phyloP scores from a whole-genome alignment of 192 early-diverging fungal genomes.

The Podila epicladia region DNA sequence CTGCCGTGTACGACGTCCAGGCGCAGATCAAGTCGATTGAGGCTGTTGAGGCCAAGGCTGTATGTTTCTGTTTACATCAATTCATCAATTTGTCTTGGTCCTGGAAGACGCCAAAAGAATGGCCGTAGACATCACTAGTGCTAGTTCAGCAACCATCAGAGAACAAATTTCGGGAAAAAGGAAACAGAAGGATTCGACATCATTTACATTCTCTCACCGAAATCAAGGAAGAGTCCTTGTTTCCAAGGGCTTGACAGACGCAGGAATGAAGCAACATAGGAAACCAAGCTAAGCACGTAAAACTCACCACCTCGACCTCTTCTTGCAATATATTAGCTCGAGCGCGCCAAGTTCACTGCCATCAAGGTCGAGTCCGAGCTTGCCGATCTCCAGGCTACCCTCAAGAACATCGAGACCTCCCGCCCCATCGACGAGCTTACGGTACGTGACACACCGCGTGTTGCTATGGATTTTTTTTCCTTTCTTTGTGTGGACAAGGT shows the following conservation, averaged over 20 bases:
- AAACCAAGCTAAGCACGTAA: too few relatives aligned
- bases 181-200: too few relatives aligned
- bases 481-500: not conserved
- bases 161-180: too few relatives aligned
- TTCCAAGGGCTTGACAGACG: too few relatives aligned
- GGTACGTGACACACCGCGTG: conserved; percentile 56
- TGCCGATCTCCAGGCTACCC: conserved; percentile 85
- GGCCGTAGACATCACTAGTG: too few relatives aligned
- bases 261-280: too few relatives aligned
- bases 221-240: too few relatives aligned
- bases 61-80: conserved; percentile 46
- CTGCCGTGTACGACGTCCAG: conserved; percentile 82
- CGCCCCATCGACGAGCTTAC: conserved; percentile 95
- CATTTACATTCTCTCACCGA: too few relatives aligned
- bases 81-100: not conserved
- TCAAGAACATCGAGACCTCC: conserved; percentile 93
- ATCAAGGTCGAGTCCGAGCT: conserved; percentile 88
- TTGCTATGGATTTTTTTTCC: conserved; percentile 9
- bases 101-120: too few relatives aligned
- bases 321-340: conserved; percentile 62
- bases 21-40: conserved; percentile 87
- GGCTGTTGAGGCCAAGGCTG: conserved; percentile 80
- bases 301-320: not conserved
- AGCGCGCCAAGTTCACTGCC: conserved; percentile 85
- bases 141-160: too few relatives aligned